Percentiles rank a stretch among this genome's conserved stretches.
These are phyloP conservation scores for Penicillium maclennaniae DNA, from an alignment of 495 filamentous ascomycete species.

Conservation along the genomic window DNA sequence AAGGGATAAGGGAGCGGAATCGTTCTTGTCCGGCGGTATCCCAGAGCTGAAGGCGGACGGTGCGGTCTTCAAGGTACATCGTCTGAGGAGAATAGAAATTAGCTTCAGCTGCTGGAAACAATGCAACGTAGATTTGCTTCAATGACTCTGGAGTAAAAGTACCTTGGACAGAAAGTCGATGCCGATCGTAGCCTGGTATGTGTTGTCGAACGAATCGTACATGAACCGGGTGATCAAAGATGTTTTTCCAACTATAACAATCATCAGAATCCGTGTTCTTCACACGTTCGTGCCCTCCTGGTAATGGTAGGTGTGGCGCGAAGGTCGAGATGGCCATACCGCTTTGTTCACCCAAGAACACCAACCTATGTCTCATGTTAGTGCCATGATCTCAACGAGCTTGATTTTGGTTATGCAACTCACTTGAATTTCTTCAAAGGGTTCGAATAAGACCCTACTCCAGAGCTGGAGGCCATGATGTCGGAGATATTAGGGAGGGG, in stretches of 20 bases:
- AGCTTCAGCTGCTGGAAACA: not conserved
- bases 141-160: constrained; percentile 16
- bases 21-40: constrained; percentile 97
- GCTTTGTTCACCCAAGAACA: constrained; percentile 96
- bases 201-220: constrained; percentile 99
- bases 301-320: not conserved
- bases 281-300: not conserved
- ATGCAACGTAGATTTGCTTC: not conserved
- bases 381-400: not conserved
- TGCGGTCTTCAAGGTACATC: constrained; percentile 99
- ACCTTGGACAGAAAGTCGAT: constrained; percentile 99
- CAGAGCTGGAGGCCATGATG: constrained; percentile 54
- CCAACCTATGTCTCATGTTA: constrained; percentile 58
- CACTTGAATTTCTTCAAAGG: constrained; percentile 99
- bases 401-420: constrained; percentile 13
- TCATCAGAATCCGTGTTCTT: constrained; percentile 12
- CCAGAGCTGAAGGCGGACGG: constrained; percentile 95
- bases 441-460: constrained; percentile 91
- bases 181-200: constrained; percentile 98
- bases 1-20: constrained; percentile 93
- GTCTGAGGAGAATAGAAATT: constrained; percentile 51
- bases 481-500: constrained; percentile 17
- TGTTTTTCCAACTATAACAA: constrained; percentile 83
- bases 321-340: constrained; percentile 51
- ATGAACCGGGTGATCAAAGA: constrained; percentile 98